phyloP scores from a whole-genome alignment of 2,329 filamentous ascomycete genomes.

The Pseudogymnoascus sp. region DNA sequence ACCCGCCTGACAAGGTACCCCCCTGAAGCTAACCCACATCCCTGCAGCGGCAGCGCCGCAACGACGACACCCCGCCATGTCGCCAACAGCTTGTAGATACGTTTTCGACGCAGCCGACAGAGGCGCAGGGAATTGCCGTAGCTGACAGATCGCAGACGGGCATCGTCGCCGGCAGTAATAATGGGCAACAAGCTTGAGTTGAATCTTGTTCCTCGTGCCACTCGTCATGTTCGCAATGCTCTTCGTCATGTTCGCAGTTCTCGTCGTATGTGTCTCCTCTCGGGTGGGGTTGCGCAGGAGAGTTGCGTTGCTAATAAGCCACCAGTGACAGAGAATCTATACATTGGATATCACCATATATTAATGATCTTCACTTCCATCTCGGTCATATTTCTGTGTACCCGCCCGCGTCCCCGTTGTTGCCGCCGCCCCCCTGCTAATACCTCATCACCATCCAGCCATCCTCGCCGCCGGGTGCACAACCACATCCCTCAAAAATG shows the following conservation, averaged over 20 bases:
- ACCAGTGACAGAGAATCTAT: slow-evolving; percentile 42
- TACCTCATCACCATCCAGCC: slow-evolving; percentile 42
- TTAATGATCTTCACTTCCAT: slow-evolving; percentile 95
- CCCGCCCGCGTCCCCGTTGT: slow-evolving; percentile 31
- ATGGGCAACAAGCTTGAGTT: neutral
- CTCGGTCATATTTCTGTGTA: slow-evolving; percentile 90
- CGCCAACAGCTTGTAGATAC: neutral
- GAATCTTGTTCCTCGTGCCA: no score
- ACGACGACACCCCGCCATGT: neutral
- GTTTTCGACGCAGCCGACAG: neutral
- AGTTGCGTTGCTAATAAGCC: neutral
- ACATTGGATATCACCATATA: slow-evolving; percentile 71
- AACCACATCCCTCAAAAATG: slow-evolving; percentile 79
- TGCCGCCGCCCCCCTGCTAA: slow-evolving; percentile 11
- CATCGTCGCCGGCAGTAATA: neutral
- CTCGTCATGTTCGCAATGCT: neutral
- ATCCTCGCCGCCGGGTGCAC: slow-evolving; percentile 80
- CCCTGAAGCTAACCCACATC: neutral
- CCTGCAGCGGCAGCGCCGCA: neutral
- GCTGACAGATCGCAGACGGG: neutral
- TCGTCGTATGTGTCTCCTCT: neutral
- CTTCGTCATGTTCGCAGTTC: neutral
- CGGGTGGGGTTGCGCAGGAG: no score
- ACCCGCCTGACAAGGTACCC: neutral
- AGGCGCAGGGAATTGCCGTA: neutral